Evolutionary conservation across 768 basidiomycete genomes (phyloP), one percentile per base, ranked within the genome.

Genomic region (Rhizopogon rudus): DNA sequence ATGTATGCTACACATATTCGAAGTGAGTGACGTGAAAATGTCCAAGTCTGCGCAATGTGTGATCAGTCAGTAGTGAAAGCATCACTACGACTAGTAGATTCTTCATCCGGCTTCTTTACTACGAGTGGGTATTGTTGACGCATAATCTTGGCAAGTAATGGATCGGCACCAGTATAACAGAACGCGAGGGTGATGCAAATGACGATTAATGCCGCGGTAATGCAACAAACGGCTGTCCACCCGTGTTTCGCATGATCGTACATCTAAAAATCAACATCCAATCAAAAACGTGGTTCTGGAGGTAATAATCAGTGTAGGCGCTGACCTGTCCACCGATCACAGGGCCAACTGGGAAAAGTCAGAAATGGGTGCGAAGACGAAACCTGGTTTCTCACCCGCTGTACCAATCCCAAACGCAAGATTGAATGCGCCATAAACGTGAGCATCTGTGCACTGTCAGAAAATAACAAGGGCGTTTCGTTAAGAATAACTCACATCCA

Each of bases 351-450:
- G 55, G 7, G 40, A 8, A 45, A 44, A 44, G 40, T 63, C 39
- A 60, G 43, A 16, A 44, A 17, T 41, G 16, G 44, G 42, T 40
- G 29, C 22, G 48, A 40, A 40, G 16, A 46, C 13, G 39, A 14
- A 8, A 16, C 28, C 33, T 52, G 41, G 12, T 16, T 49, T 71
- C 79, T 66, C 60, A 87, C 87, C 63, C 44, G 81, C 70, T 35
- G 83, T 78, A 31, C 86, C 88, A 54, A 86, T 64, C 1, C 84
- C 87, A 57, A 83, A 88, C 3, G 81, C 81, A 10, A 90, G 63
- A 69, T 89, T 91, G 64, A 88, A 88, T 0, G 82, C 83, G 3
- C 82, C 88, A 61, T 88, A 91, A 3, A 87, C 77, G 61, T 90
- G 87, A 1, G 80, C 88, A 67, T 86, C 88, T 90, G 60, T 29